phyloP scores from a whole-genome alignment of 148 eudicot genomes.

The Gaultheria prostrata region DNA sequence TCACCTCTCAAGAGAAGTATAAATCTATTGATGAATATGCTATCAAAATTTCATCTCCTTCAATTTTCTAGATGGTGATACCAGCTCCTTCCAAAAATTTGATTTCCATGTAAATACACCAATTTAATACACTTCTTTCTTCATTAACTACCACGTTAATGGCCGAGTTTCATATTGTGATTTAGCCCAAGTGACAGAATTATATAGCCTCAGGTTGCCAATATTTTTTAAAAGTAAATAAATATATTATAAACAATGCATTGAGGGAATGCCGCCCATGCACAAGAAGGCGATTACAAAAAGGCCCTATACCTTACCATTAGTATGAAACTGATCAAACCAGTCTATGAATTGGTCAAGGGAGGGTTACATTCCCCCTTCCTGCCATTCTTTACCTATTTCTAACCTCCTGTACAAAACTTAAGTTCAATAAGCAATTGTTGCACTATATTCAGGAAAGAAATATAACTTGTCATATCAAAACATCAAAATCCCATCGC shows the following conservation, averaged over 20 bases:
- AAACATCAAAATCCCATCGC: not conserved
- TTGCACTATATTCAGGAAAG: not conserved
- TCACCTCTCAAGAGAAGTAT: not conserved
- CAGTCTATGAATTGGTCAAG: no score
- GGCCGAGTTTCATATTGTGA: not conserved
- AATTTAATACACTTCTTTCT: not conserved
- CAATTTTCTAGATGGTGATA: not conserved
- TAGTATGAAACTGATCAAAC: no score
- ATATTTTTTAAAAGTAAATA: no score
- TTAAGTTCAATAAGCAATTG: not conserved
- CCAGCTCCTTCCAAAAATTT: not conserved
- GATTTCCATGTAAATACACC: not conserved
- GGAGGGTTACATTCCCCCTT: no score
- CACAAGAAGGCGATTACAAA: no score
- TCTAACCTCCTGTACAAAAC: not conserved
- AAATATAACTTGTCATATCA: not conserved
- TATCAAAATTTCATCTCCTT: not conserved
- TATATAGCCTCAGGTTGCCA: not conserved
- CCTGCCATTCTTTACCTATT: not conserved
- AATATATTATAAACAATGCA: no score
- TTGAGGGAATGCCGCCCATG: no score
- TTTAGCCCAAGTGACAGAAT: not conserved
- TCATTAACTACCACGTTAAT: not conserved
- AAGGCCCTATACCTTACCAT: no score
- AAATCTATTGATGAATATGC: not conserved